Base-by-base conservation (phyloP, 345 rosid species). In the Arabis alpina region DNA sequence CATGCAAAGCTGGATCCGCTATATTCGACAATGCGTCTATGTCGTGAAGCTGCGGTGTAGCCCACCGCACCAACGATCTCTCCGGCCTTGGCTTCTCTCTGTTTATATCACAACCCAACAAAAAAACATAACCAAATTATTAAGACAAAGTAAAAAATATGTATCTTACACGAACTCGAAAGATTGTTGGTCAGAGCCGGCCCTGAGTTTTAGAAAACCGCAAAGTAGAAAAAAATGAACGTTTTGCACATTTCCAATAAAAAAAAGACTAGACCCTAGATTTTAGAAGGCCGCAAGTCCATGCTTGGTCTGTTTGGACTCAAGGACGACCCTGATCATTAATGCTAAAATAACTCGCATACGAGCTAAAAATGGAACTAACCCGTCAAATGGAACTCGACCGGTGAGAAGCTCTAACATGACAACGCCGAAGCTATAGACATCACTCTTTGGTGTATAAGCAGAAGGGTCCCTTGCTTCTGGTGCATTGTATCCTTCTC, bases 1-100 rank as follows among this genome's bases (percentile, higher is more conserved):
- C 98, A 11, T 90, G 89, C 75, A 93, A 72, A 13, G 98, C 96
- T 61, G 96, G 98, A 67, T 93, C 97, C 13, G 87, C 98, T 92
- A 93, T 90, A 43, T 71, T 82, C 55, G 71, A 70, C 64, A 93
- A 70, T 53, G 96, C 92, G 2, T 88, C 96, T 16, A 80, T 74
- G 77, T 90, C 93, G 62, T 84, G 93, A 19, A 93, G 84, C 53
- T 88, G 89, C 10, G 98, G 96, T 32, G 81, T 82, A 0, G 96
- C 97, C 98, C 98, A 93, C 11, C 87, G 77, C 2, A 84, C 98
- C 42, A 90, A 78, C 54, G 83, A 86, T 75, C 87, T 86, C 77
- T 93, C 97, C 0, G 89, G 24, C 77, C 75, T 84, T 42, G 90
- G 85, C 41, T 73, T 90, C 55, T 85, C 83, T 64, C 97, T 88